phyloP scores from a whole-genome alignment of 2,329 filamentous ascomycete species.

The Colletotrichum australisinense region DNA sequence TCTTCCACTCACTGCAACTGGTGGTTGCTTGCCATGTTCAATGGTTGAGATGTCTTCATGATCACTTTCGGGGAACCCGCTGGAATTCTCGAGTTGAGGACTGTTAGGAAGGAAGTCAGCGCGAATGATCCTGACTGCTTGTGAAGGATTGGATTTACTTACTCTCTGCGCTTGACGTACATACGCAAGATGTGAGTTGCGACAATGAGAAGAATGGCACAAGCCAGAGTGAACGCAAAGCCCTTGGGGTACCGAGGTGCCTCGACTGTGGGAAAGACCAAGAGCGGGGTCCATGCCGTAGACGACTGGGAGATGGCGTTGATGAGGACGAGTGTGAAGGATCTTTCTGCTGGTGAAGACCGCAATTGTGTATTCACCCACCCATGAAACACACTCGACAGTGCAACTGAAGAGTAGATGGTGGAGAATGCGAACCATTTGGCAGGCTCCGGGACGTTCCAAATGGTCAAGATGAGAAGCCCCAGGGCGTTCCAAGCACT shows the following conservation, averaged over 20 bases:
- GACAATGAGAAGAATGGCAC: slow-evolving; percentile 13
- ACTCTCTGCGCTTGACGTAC: slow-evolving; percentile 30
- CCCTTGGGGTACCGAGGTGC: slow-evolving; percentile 56
- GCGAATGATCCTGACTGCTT: no score
- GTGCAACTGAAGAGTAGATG: slow-evolving; percentile 17
- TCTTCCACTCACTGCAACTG: background rate
- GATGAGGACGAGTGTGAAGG: slow-evolving; percentile 28
- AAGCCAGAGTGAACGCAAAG: slow-evolving; percentile 50
- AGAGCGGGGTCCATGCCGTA: slow-evolving; percentile 66
- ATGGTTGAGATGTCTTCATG: background rate
- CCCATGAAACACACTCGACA: slow-evolving; percentile 30
- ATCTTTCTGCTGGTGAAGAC: slow-evolving; percentile 18
- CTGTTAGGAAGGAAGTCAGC: background rate
- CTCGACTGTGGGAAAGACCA: slow-evolving; percentile 61
- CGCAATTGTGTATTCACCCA: slow-evolving; percentile 28
- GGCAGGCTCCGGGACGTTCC: slow-evolving; percentile 65
- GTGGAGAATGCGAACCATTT: slow-evolving; percentile 65
- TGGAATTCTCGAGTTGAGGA: slow-evolving; percentile 21
- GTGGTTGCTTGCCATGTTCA: slow-evolving; percentile 1
- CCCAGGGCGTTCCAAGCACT: slow-evolving; percentile 22
- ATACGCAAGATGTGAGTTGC: slow-evolving; percentile 17
- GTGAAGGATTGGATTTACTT: background rate
- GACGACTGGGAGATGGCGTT: slow-evolving; percentile 61
- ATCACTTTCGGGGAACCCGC: slow-evolving; percentile 5
- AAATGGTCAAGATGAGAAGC: slow-evolving; percentile 59